Conservation (phyloP, 495 filamentous ascomycete species). For the Lindgomyces ingoldianus region DNA sequence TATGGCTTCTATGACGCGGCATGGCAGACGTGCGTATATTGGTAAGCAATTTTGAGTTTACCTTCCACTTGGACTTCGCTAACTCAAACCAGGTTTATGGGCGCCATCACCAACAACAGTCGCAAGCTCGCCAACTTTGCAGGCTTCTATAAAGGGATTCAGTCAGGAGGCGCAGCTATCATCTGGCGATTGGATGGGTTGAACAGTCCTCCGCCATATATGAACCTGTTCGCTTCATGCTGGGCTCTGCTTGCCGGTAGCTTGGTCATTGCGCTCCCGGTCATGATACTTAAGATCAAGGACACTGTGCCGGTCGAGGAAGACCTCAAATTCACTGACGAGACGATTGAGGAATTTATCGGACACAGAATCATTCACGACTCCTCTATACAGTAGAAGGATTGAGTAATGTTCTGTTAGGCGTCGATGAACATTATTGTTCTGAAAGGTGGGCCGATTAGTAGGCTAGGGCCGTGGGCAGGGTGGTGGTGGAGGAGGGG, state of each 20-base stretch:
- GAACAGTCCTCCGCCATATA: conserved; percentile 62
- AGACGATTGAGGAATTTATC: conserved; percentile 61
- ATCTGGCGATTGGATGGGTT: conserved; percentile 71
- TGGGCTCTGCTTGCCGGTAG: conserved; percentile 72
- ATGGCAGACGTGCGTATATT: conserved; percentile 84
- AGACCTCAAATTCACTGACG: conserved; percentile 78
- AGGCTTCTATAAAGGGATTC: conserved; percentile 93
- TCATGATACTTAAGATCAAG: conserved; percentile 75
- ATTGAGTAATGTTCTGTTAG: too few species aligned
- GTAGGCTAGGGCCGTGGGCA: too few species aligned
- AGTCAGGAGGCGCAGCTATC: conserved; percentile 81
- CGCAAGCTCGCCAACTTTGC: conserved; percentile 88
- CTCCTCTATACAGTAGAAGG: background rate
- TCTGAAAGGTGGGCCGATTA: too few species aligned
- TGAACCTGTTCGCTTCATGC: conserved; percentile 55
- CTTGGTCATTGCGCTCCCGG: conserved; percentile 69
- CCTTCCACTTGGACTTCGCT: background rate
- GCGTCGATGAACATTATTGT: too few species aligned
- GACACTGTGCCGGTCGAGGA: conserved; percentile 71
- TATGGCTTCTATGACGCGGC: conserved; percentile 87
- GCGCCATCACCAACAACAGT: conserved; percentile 82
- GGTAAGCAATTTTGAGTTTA: conserved; percentile 55
- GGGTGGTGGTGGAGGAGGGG: too few species aligned
- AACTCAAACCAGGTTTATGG: conserved; percentile 69
- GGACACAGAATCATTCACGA: background rate